Percentiles rank a stretch among this genome's conserved stretches.
Conservation (phyloP, 306 rosid species). For the Citrullus amarus region DNA sequence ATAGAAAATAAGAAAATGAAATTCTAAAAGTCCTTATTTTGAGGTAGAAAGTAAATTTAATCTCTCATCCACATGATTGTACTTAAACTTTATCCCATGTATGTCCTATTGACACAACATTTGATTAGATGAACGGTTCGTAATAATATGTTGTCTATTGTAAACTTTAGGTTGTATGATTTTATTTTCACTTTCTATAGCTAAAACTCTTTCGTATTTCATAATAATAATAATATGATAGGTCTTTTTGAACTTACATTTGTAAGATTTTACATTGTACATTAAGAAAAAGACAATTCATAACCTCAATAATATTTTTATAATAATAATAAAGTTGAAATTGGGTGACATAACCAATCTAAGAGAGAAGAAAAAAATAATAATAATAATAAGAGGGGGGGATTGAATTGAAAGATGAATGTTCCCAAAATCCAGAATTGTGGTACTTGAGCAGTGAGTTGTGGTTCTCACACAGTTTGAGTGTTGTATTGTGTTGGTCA, state of each 20-base stretch:
- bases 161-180: not conserved
- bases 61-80: not conserved
- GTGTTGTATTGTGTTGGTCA: slow-evolving; percentile 9
- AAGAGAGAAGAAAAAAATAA: too few relatives aligned
- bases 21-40: not conserved
- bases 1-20: not conserved
- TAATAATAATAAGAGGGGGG: not conserved
- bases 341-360: too few relatives aligned
- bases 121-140: not conserved
- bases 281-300: not conserved
- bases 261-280: not conserved
- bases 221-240: too few relatives aligned
- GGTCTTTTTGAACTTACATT: not conserved
- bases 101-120: not conserved
- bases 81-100: not conserved
- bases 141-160: not conserved
- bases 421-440: slow-evolving; percentile 4
- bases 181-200: not conserved
- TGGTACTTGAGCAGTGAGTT: slow-evolving; percentile 10
- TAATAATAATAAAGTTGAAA: not conserved
- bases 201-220: too few relatives aligned
- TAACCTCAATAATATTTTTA: not conserved
- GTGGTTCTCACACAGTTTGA: slow-evolving; percentile 7
- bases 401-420: not conserved
- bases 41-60: not conserved